Base-by-base conservation (phyloP, 768 basidiomycete species). In the Mycena amicta region DNA sequence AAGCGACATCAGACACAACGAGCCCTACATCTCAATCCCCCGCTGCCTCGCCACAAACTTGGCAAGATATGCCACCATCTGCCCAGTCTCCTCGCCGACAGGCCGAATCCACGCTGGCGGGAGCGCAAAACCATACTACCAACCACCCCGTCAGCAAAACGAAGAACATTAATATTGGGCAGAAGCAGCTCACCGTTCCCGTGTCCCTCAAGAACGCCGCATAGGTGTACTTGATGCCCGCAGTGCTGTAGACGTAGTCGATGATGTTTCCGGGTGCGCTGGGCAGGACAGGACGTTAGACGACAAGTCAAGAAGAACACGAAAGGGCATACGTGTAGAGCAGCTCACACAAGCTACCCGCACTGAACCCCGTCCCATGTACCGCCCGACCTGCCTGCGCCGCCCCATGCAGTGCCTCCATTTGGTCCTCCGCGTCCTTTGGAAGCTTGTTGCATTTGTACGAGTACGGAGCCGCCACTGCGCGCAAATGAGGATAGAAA, bases 91-190 rank as follows among this genome's bases (percentile, higher is more conserved):
- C 71, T 91, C 88, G 1, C 90, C 92, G 2, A 90, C 86, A 0
- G 92, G 89, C 5, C 88, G 75, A 61, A 95, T 93, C 82, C 83
- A 85, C 50, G n/a, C n/a, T n/a, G n/a, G n/a, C n/a, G n/a, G n/a
- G n/a, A n/a, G n/a, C n/a, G n/a, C n/a, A n/a, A n/a, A n/a, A n/a
- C n/a, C n/a, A n/a, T n/a, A n/a, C n/a, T n/a, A n/a, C n/a, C n/a
- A n/a, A n/a, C n/a, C n/a, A 41, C 23, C 46, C 26, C 56, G 30
- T 29, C 49, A 46, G 52, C 61, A 18, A 16, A 30, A 41, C 2
- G 51, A 53, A 30, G n/a, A 23, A 59, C 30, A 31, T 30, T 20
- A 16, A 46, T 26, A 61, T 13, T 50, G 27, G 33, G 37, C 2
- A 47, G 20, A 2, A 86, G 68, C 59, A 87, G n/a, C n/a, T n/a